Evolutionary conservation across 2,329 filamentous ascomycete species (phyloP), one percentile per base, ranked within the genome.

Genomic region (Sarocladiaceae sp.): DNA sequence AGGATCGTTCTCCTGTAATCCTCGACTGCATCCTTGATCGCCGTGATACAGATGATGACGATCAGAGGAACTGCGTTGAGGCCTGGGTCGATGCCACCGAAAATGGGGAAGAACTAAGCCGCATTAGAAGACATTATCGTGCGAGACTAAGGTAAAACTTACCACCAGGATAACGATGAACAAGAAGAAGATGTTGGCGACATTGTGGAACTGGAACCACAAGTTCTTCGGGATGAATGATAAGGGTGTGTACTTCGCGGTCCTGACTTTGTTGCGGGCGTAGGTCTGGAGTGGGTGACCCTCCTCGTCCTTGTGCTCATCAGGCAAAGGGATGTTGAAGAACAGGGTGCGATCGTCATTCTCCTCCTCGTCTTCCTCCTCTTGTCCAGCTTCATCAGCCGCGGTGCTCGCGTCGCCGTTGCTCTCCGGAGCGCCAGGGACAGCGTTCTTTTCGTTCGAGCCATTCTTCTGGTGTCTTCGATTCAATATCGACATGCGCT

Each of bases 171-270:
- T 95, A 61, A 96, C 90, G 56, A 91, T 78, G 68, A 97, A 96
- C 55, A 97, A 73, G 76, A 98, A 98, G 69, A 97, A 98, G 44
- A 97, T 84, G 64, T 98, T 98, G 59, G 93, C 93, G 57, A 98
- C 85, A 60, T 97, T 97, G 67, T 98, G 91, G 61, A 98, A 97
- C 65, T 98, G 94, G 52, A 95, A 88, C 81, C 84, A 98, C 58
- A 98, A 61, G 66, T 98, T 97, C 70, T 97, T 97, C 12, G 93
- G 93, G 21, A 98, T 65, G 66, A 98, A 98, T 48, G 87, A 95
- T 51, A 98, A 66, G 7, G 94, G 85, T 6, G 93, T 98, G 65
- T 98, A 98, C 67, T 97, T 98, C 48, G 93, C 88, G 3, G 93
- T 98, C 55, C 94, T 79, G 62, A 98, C 95, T 74, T 98, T 98